Evolutionary conservation across 768 basidiomycete species (phyloP).

Genomic region (Amanita thiersii): DNA sequence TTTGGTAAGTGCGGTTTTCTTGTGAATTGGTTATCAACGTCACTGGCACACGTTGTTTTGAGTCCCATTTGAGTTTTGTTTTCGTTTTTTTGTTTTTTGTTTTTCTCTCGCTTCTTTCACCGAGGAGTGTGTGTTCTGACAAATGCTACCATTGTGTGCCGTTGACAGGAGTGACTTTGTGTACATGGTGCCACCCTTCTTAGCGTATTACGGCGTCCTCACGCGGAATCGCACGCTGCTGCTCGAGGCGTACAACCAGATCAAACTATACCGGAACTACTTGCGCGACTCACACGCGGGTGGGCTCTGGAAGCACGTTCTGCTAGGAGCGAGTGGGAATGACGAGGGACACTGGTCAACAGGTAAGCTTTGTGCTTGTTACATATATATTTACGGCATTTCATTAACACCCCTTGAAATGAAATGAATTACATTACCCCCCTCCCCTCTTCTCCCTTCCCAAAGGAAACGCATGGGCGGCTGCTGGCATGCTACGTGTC

Average conservation of each 20-base stretch:
- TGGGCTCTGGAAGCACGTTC: conserved; percentile 73
- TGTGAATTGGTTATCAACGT: background rate
- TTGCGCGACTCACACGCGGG: conserved; percentile 41
- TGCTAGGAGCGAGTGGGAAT: conserved; percentile 39
- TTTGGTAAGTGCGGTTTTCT: conserved; percentile 57
- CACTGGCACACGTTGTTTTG: background rate
- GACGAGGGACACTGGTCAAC: conserved; percentile 80
- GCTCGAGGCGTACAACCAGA: conserved; percentile 60
- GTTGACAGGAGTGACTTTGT: conserved; percentile 68
- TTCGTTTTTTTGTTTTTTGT: too few species aligned
- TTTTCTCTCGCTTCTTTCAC: background rate
- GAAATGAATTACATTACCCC: too few species aligned
- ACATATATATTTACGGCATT: conserved; percentile 1
- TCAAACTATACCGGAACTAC: conserved; percentile 60
- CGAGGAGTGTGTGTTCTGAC: background rate
- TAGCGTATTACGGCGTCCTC: conserved; percentile 73
- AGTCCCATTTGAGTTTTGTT: too few species aligned
- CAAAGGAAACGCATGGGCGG: conserved; percentile 83
- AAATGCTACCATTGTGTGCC: too few species aligned
- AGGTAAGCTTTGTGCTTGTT: conserved; percentile 28
- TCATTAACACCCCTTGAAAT: too few species aligned
- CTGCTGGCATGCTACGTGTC: conserved; percentile 81
- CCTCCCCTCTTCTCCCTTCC: too few species aligned
- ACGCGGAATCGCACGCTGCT: conserved; percentile 52
- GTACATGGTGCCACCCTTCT: conserved; percentile 83